Percentiles rank a stretch among this genome's conserved stretches.
phyloP scores from a whole-genome alignment of 441 rosid genomes.

The Gossypium aridum region DNA sequence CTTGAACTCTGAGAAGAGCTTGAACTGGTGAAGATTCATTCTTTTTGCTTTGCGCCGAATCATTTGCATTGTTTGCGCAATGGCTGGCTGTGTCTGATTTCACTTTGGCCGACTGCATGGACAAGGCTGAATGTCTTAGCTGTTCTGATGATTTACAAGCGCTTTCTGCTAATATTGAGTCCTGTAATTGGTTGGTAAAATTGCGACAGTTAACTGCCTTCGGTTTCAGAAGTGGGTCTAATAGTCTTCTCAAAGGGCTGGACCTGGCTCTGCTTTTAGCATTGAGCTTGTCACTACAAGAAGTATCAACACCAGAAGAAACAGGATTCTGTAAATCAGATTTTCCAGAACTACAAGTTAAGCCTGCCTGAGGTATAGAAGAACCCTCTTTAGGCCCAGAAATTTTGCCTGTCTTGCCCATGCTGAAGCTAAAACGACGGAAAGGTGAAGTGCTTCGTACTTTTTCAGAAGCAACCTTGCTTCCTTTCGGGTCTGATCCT shows the following conservation, averaged over 20 bases:
- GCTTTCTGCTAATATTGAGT: constrained; percentile 28
- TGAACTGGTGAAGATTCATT: constrained; percentile 43
- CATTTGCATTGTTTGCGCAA: constrained; percentile 28
- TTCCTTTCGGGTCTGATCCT: constrained; percentile 32
- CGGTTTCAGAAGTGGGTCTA: constrained; percentile 69
- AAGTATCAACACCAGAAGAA: constrained; percentile 29
- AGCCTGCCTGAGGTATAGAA: constrained; percentile 25
- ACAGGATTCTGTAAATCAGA: constrained; percentile 31
- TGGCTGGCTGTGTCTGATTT: constrained; percentile 32
- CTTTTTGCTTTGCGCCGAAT: constrained; percentile 36
- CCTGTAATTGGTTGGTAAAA: constrained; percentile 37
- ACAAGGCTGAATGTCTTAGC: constrained; percentile 25
- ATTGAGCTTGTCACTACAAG: constrained; percentile 30
- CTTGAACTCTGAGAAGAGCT: constrained; percentile 81
- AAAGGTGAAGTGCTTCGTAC: constrained; percentile 83
- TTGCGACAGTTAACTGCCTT: constrained; percentile 37
- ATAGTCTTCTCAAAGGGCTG: constrained; percentile 84
- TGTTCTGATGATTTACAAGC: constrained; percentile 27
- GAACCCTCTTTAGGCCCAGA: constrained; percentile 39
- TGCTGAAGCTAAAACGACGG: constrained; percentile 62
- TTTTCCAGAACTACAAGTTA: constrained; percentile 28
- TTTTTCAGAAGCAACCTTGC: constrained; percentile 46
- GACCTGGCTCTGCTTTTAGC: constrained; percentile 63
- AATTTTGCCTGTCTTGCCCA: constrained; percentile 55
- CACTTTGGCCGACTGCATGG: constrained; percentile 31